Evolutionary conservation across 2,329 filamentous ascomycete genomes (phyloP), one percentile per base, ranked within the genome.

Genomic region (Westerdykella aurantiaca): DNA sequence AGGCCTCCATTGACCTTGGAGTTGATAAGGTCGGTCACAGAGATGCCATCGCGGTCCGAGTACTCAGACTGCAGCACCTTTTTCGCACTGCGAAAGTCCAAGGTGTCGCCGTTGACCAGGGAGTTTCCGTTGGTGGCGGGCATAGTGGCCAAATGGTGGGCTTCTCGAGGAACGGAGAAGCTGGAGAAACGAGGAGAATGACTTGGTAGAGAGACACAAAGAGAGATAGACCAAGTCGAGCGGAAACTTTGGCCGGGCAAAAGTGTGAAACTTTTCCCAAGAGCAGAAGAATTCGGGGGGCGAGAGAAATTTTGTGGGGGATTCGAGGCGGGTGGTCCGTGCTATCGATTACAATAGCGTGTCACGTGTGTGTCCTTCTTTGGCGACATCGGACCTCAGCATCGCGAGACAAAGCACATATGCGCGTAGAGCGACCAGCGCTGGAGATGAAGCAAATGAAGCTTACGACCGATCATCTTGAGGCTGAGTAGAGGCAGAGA

Each of bases 1-100:
- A 98, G 78, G 62, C 93, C 93, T 50, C 93, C 93, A 64, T 90
- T 87, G 71, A 84, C 85, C 74, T 86, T 85, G 55, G 91, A 90
- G 75, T 98, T 86, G 69, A 97, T 82, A 59, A 98, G 79, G 53
- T 88, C 83, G 64, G 88, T 77, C 62, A 94, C 81, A 67, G 88
- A 82, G 60, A 98, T 84, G 47, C 93, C 93, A 81, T 98, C 93
- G 58, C 75, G 78, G 67, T 78, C 77, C 55, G 83, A 68, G 71
- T 95, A 96, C 64, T 91, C 81, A 48, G 71, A 72, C 69, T 86
- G 79, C 68, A 97, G 79, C 55, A 90, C 73, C 64, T 94, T 84
- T 52, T 90, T 73, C 52, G 91, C 93, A 64, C 77, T 84, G 66
- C 77, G 74, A 75, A 78, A 78, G 76, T 94, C 86, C 58, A 88